These are phyloP conservation scores for Sergeia podlipaevii DNA, from an alignment of 208 protist species.

Conservation along the genomic window DNA sequence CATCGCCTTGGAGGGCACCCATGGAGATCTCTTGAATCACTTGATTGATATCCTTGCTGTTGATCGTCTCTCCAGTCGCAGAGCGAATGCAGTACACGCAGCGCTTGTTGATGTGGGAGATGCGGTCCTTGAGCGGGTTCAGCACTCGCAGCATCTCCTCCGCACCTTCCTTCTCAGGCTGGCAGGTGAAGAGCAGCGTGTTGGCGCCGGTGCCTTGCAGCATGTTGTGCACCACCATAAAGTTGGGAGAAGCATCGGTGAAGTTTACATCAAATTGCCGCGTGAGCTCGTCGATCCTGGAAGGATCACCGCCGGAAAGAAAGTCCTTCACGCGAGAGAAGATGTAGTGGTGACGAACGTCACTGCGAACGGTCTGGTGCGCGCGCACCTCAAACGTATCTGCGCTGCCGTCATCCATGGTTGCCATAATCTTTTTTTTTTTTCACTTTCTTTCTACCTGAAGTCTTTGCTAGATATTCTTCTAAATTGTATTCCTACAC, in stretches of 20 bases:
- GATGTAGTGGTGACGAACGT: constrained; percentile 83
- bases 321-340: constrained; percentile 88
- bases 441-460: constrained; percentile 6
- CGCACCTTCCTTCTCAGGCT: no score
- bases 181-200: constrained; percentile 85
- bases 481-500: no score
- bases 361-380: constrained; percentile 40
- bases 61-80: constrained; percentile 57
- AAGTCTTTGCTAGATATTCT: no score
- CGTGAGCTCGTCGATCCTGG: constrained; percentile 52
- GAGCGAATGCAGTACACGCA: constrained; percentile 80
- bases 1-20: constrained; percentile 79
- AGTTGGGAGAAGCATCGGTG: constrained; percentile 78
- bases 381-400: not conserved
- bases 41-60: constrained; percentile 63
- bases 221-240: constrained; percentile 84
- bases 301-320: constrained; percentile 69
- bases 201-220: constrained; percentile 72
- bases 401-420: not conserved
- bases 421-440: constrained; percentile 5
- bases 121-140: constrained; percentile 50
- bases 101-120: constrained; percentile 67
- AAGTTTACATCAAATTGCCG: constrained; percentile 71
- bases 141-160: constrained; percentile 73
- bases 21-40: constrained; percentile 84